Percentiles rank a stretch among this genome's conserved stretches.
These are phyloP conservation scores for Fonsecaea monophora DNA, from an alignment of 2,329 filamentous ascomycete genomes.

Conservation along the genomic window DNA sequence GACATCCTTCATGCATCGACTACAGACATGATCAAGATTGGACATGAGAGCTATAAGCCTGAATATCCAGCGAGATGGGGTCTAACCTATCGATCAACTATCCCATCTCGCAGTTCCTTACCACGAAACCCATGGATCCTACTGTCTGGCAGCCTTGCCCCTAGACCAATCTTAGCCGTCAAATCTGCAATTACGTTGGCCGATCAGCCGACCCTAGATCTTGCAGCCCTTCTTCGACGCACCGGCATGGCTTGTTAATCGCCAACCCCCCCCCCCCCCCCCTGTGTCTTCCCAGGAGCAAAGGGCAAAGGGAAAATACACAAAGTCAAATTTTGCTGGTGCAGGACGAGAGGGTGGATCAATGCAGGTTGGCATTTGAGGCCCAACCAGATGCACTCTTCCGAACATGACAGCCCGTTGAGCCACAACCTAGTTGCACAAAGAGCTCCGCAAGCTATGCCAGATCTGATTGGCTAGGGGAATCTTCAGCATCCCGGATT, in stretches of 20 bases:
- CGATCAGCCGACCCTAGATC: background rate
- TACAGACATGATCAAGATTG: background rate
- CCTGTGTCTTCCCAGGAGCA: conserved; percentile 11
- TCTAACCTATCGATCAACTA: background rate
- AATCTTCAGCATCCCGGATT: conserved; percentile 25
- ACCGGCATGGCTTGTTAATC: conserved; percentile 23
- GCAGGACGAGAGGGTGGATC: conserved; percentile 24
- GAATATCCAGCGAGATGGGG: background rate
- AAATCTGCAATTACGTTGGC: background rate
- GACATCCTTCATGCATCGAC: background rate
- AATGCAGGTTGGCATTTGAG: conserved; percentile 37
- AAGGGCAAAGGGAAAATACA: conserved; percentile 20
- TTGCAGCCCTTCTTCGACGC: background rate
- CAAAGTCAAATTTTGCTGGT: conserved; percentile 28
- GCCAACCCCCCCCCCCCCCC: conserved; percentile 6
- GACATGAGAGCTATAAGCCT: background rate
- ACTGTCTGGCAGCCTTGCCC: conserved; percentile 10
- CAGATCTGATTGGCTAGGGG: conserved; percentile 27
- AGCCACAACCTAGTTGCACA: conserved; percentile 30
- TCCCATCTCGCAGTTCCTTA: background rate
- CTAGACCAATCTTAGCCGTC: background rate
- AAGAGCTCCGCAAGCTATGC: conserved; percentile 20
- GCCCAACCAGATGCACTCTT: conserved; percentile 28
- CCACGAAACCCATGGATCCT: background rate
- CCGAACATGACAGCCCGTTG: conserved; percentile 33